Base-by-base conservation (phyloP, 495 filamentous ascomycete genomes). In the Trichocladium antarcticum region DNA sequence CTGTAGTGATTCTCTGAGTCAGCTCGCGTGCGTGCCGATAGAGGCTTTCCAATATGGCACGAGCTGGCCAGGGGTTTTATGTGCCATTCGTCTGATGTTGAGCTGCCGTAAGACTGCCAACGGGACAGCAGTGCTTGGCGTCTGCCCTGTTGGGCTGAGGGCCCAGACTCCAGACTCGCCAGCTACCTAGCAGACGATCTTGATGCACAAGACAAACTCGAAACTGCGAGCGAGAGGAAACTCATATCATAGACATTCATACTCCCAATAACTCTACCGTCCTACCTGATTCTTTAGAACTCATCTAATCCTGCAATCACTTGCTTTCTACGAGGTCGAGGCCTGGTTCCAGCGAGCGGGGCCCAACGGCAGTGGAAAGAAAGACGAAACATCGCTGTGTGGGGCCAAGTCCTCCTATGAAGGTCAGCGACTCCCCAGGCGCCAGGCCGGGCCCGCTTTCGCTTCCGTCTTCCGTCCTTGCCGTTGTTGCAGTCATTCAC, bases 381-480 rank as follows among this genome's bases (percentile, higher is more conserved):
- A 20, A 39, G 24, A 27, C 37, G 45, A 48, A 48, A 48, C 45
- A 17, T 32, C 29, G 24, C 35, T 28, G 19, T 31, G 47, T 49
- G 47, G 47, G 32, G 38, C 15, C 31, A 6, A n/a, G n/a, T n/a
- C n/a, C 38, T 42, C 47, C 47, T 49, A 38, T 35, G 22, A 28
- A 1, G 4, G 11, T 10, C 11, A 22, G 17, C 20, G 38, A 5
- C 40, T 3, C 29, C 9, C 19, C 12, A 28, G 21, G 21, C 15
- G 37, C 28, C 44, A 37, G 38, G 29, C 32, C 17, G 10, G 45
- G 28, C 15, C 45, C 45, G 24, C 45, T 47, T 20, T 47, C 37
- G 37, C 15, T 38, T 38, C 16, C 16, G 35, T 22, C 35, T 39
- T 20, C 28, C 36, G 24, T 47, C 34, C 10, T 11, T 47, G 32